A percentile compares a stretch with the other conserved stretches of the same genome.
phyloP scores from a whole-genome alignment of 2,329 filamentous ascomycete species.

The Nannizzia gypsea region DNA sequence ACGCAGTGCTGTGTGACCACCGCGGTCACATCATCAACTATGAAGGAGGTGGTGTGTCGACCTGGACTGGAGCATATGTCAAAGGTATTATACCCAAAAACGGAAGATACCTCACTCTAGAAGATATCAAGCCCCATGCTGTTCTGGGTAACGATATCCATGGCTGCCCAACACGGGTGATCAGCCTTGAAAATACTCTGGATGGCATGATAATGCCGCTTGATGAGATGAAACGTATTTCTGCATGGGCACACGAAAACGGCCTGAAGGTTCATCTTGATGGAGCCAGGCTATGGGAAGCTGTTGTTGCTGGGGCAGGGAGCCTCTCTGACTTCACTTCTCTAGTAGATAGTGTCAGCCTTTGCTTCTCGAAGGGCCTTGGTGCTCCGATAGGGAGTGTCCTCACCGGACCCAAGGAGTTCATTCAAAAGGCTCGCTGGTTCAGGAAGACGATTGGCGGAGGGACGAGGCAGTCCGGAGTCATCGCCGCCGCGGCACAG shows the following conservation, averaged over 20 bases:
- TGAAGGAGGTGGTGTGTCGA: conserved; percentile 57
- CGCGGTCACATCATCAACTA: conserved; percentile 62
- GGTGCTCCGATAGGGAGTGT: conserved; percentile 72
- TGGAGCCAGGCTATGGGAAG: conserved; percentile 73
- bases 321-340: conserved; percentile 54
- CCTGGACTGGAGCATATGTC: conserved; percentile 58
- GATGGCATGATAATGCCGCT: conserved; percentile 69
- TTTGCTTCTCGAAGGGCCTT: conserved; percentile 74
- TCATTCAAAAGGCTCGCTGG: conserved; percentile 59
- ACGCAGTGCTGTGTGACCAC: conserved; percentile 67
- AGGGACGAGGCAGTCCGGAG: conserved; percentile 62
- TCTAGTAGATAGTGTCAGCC: conserved; percentile 60
- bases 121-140: conserved; percentile 58
- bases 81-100: conserved; percentile 57
- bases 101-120: conserved; percentile 59
- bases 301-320: conserved; percentile 57
- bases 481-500: conserved; percentile 62
- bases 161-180: conserved; percentile 65
- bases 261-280: conserved; percentile 63
- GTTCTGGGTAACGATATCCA: conserved; percentile 61
- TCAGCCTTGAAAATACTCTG: conserved; percentile 78
- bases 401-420: conserved; percentile 47
- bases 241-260: conserved; percentile 54
- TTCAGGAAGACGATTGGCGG: conserved; percentile 71
- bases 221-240: conserved; percentile 56